phyloP scores from a whole-genome alignment of 805 yeast species.

The Saccharomycopsis lassenensis region DNA sequence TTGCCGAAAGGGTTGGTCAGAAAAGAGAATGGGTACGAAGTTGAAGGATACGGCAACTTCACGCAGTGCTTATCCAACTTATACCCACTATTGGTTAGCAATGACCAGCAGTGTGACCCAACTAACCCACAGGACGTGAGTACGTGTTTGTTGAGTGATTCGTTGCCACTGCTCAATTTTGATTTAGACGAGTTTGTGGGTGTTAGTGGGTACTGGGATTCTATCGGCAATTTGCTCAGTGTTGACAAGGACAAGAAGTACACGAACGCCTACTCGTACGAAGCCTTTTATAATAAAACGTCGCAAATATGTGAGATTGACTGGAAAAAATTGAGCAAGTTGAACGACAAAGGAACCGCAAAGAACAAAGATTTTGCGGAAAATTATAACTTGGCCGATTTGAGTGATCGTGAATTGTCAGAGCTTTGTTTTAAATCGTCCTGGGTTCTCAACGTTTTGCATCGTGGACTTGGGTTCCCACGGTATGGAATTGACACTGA shows the following conservation, averaged over 20 bases:
- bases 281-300: slow-evolving; percentile 31
- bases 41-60: slow-evolving; percentile 45
- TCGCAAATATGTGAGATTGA: slow-evolving; percentile 36
- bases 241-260: slow-evolving; percentile 18
- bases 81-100: slow-evolving; percentile 29
- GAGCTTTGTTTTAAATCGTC: slow-evolving; percentile 52
- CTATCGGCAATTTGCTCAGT: slow-evolving; percentile 36
- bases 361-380: slow-evolving; percentile 14
- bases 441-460: slow-evolving; percentile 47
- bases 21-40: slow-evolving; percentile 15
- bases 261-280: slow-evolving; percentile 35
- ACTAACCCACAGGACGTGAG: slow-evolving; percentile 24
- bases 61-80: slow-evolving; percentile 35
- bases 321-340: slow-evolving; percentile 27
- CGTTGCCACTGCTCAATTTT: slow-evolving; percentile 47
- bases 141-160: slow-evolving; percentile 41
- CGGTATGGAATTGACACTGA: slow-evolving; percentile 33
- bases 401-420: slow-evolving; percentile 34
- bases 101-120: slow-evolving; percentile 16
- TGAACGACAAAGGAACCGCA: slow-evolving; percentile 24
- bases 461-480: slow-evolving; percentile 51
- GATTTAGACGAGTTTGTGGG: slow-evolving; percentile 48
- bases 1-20: slow-evolving; percentile 34
- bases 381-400: slow-evolving; percentile 20
- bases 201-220: slow-evolving; percentile 60